Conservation (phyloP, 2,329 filamentous ascomycete species). For the Fusarium armeniacum region DNA sequence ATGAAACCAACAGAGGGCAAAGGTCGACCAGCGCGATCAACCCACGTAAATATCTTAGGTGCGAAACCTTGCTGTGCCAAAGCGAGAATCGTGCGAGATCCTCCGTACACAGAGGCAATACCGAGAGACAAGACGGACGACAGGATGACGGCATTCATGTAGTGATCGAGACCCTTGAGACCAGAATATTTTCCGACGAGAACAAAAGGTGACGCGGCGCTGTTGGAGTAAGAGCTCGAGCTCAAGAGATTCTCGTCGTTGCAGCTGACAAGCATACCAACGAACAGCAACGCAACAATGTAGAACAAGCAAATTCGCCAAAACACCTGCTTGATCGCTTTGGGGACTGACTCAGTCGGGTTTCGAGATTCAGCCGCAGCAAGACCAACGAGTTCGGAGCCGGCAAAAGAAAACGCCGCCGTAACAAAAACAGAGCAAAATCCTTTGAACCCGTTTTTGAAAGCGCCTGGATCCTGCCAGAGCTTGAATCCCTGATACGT, state of each 20-base stretch:
- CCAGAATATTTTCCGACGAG: slow-evolving; percentile 64
- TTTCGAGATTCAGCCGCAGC: slow-evolving; percentile 77
- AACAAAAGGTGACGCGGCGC: slow-evolving; percentile 63
- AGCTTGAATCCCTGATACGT: slow-evolving; percentile 59
- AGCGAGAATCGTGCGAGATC: slow-evolving; percentile 68
- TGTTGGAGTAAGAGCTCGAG: slow-evolving; percentile 36
- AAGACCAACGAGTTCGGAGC: slow-evolving; percentile 77
- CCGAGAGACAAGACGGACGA: slow-evolving; percentile 68
- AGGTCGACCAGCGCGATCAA: slow-evolving; percentile 67
- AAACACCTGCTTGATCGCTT: slow-evolving; percentile 82
- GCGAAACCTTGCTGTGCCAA: slow-evolving; percentile 69
- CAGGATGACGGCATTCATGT: slow-evolving; percentile 69
- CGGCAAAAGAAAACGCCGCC: slow-evolving; percentile 77
- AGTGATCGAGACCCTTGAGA: slow-evolving; percentile 63
- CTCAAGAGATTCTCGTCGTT: slow-evolving; percentile 60
- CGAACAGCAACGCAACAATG: slow-evolving; percentile 63
- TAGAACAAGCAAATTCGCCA: slow-evolving; percentile 67
- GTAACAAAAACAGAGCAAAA: slow-evolving; percentile 79
- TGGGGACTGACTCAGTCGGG: slow-evolving; percentile 78
- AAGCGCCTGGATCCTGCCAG: slow-evolving; percentile 61
- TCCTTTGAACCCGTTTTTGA: slow-evolving; percentile 79
- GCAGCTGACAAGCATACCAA: slow-evolving; percentile 61
- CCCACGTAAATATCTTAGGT: slow-evolving; percentile 66
- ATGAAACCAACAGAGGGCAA: slow-evolving; percentile 61
- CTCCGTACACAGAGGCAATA: slow-evolving; percentile 68